A percentile compares a stretch with the other conserved stretches of the same genome.
phyloP scores from a whole-genome alignment of 108 stramenopile species.

The Cyclostephanos tholiformis region DNA sequence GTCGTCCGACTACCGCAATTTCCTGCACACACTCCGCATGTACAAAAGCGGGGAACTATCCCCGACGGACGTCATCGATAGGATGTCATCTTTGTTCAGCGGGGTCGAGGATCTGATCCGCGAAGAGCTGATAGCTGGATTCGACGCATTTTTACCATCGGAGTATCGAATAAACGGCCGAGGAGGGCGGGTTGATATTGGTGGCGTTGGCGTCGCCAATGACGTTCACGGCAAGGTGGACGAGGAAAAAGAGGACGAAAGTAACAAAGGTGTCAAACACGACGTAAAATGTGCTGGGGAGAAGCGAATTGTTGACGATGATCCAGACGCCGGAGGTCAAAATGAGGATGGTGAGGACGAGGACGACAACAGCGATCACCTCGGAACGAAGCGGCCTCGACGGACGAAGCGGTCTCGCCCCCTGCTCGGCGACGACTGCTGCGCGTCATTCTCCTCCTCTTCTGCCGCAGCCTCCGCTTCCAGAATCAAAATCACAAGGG shows the following conservation, averaged over 20 bases:
- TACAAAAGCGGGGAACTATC: conserved; percentile 8
- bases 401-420: too few relatives aligned
- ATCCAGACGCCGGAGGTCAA: too few relatives aligned
- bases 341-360: not conserved
- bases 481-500: not conserved
- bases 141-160: conserved; percentile 18
- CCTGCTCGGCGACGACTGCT: too few relatives aligned
- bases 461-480: not conserved
- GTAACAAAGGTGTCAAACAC: too few relatives aligned
- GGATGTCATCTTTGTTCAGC: conserved; percentile 7
- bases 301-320: too few relatives aligned
- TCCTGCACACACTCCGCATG: conserved; percentile 3
- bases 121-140: conserved; percentile 15
- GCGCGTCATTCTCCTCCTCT: not conserved
- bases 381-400: too few relatives aligned
- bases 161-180: conserved; percentile 5
- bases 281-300: too few relatives aligned
- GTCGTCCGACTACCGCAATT: not conserved
- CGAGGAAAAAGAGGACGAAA: too few relatives aligned
- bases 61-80: conserved; percentile 11
- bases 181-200: not conserved
- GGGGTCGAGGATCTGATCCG: not conserved
- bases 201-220: conserved; percentile 8
- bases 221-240: not conserved
- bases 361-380: not conserved